A percentile compares a stretch with the other conserved stretches of the same genome.
These are phyloP conservation scores for Osmanthus fragrans DNA, from an alignment of 257 asterid genomes.

Conservation along the genomic window DNA sequence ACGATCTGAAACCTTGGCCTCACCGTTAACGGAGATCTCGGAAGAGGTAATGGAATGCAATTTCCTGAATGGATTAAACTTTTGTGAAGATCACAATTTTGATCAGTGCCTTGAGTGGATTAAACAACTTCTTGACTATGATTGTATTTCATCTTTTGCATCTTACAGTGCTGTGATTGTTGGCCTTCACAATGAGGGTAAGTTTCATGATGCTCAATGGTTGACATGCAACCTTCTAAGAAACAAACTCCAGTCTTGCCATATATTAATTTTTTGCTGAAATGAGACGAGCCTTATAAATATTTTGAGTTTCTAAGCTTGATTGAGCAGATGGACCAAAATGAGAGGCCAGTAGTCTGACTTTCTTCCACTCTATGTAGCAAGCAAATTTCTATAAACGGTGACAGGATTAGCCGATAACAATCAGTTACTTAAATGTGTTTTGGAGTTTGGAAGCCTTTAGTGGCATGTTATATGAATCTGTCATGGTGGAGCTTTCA, in stretches of 20 bases:
- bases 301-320: constrained; percentile 21
- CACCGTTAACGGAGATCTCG: too few species aligned
- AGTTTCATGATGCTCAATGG: constrained; percentile 31
- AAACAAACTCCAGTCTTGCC: constrained; percentile 25
- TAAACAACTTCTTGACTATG: constrained; percentile 20
- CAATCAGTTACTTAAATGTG: too few species aligned
- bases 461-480: too few species aligned
- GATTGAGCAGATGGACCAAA: constrained; percentile 24
- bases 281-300: constrained; percentile 23
- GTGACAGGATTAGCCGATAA: too few species aligned
- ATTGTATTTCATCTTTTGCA: constrained; percentile 25
- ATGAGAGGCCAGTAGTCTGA: constrained; percentile 29
- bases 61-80: too few species aligned
- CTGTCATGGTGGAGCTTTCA: too few species aligned
- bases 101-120: constrained; percentile 31
- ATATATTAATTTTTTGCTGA: constrained; percentile 31
- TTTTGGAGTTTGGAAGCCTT: too few species aligned
- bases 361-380: too few species aligned
- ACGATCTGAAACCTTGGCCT: too few species aligned
- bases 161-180: constrained; percentile 25
- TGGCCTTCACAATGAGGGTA: constrained; percentile 34
- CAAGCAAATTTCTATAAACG: too few species aligned
- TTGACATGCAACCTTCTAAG: constrained; percentile 28
- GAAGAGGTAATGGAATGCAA: not conserved
- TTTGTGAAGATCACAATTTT: constrained; percentile 23